These are phyloP conservation scores for Penicillium sp. DNA, from an alignment of 2,329 filamentous ascomycete genomes.

Conservation along the genomic window DNA sequence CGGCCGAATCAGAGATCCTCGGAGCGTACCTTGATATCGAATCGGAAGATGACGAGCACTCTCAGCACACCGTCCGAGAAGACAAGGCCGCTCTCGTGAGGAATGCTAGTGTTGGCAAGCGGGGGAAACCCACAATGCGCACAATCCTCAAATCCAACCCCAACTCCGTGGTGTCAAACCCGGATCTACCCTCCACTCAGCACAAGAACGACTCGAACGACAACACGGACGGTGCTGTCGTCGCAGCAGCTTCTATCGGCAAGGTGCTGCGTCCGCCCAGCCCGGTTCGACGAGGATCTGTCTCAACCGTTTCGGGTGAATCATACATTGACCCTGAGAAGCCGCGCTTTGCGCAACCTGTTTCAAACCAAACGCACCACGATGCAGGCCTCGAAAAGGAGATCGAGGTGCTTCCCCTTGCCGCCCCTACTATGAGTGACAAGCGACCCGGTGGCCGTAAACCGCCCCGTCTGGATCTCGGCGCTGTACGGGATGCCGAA, in stretches of 20 bases:
- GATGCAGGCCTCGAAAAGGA: slow-evolving; percentile 29
- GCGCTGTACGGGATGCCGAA: slow-evolving; percentile 79
- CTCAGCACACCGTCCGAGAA: slow-evolving; percentile 18
- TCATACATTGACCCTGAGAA: slow-evolving; percentile 37
- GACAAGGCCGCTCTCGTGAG: slow-evolving; percentile 39
- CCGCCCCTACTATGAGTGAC: slow-evolving; percentile 44
- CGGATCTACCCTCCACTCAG: slow-evolving; percentile 9
- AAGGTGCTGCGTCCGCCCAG: slow-evolving; percentile 9
- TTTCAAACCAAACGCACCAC: slow-evolving; percentile 15
- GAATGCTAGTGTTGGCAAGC: slow-evolving; percentile 49
- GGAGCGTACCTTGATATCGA: slow-evolving; percentile 36
- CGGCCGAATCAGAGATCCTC: slow-evolving; percentile 54
- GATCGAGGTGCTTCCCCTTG: slow-evolving; percentile 28
- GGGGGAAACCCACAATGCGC: slow-evolving; percentile 47
- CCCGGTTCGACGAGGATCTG: slow-evolving; percentile 14
- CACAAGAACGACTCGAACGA: slow-evolving; percentile 7
- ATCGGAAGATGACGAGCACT: slow-evolving; percentile 30
- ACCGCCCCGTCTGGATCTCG: slow-evolving; percentile 79
- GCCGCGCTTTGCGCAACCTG: slow-evolving; percentile 30
- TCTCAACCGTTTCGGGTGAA: slow-evolving; percentile 27
- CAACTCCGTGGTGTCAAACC: slow-evolving; percentile 23
- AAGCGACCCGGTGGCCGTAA: slow-evolving; percentile 43
- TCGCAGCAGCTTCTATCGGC: slow-evolving; percentile 5
- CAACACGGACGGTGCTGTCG: background rate
- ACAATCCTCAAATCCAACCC: slow-evolving; percentile 40